Percentiles rank a stretch among this genome's conserved stretches.
These are phyloP conservation scores for Populus davidiana DNA, from an alignment of 345 rosid genomes.

Conservation along the genomic window DNA sequence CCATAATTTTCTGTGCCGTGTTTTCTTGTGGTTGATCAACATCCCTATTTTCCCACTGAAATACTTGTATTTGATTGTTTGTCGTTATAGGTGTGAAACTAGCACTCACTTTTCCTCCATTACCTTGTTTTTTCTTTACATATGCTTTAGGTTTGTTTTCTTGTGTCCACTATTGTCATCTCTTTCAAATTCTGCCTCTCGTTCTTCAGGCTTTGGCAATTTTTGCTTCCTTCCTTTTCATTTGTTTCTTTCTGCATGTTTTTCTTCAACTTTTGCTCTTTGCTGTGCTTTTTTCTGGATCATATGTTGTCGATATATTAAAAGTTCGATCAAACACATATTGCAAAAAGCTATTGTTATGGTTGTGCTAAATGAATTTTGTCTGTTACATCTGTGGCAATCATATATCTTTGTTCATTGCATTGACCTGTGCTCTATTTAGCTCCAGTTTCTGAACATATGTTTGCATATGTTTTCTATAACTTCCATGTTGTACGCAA, in stretches of 20 bases:
- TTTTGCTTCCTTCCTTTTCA: not conserved
- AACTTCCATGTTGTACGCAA: constrained; percentile 7
- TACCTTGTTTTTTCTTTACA: not conserved
- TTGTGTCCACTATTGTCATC: not conserved
- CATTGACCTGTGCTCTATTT: constrained; percentile 5
- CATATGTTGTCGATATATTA: not conserved
- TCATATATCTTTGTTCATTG: not conserved
- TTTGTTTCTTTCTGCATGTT: not conserved
- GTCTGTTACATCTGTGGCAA: not conserved
- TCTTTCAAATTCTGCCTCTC: not conserved
- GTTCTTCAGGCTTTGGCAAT: not conserved
- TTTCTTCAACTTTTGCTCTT: not conserved
- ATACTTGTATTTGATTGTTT: not conserved
- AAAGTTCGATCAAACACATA: not conserved
- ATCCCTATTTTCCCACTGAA: not conserved
- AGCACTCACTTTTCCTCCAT: not conserved
- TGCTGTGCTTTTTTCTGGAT: not conserved
- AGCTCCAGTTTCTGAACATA: not conserved
- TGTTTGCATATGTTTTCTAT: constrained; percentile 11
- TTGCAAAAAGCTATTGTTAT: not conserved
- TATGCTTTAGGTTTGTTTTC: not conserved
- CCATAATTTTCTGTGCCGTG: not conserved
- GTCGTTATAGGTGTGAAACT: not conserved
- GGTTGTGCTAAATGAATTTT: not conserved
- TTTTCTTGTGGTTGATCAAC: not conserved